phyloP scores from a whole-genome alignment of 1,284 basidiomycete genomes.

The Malassezia pachydermatis region DNA sequence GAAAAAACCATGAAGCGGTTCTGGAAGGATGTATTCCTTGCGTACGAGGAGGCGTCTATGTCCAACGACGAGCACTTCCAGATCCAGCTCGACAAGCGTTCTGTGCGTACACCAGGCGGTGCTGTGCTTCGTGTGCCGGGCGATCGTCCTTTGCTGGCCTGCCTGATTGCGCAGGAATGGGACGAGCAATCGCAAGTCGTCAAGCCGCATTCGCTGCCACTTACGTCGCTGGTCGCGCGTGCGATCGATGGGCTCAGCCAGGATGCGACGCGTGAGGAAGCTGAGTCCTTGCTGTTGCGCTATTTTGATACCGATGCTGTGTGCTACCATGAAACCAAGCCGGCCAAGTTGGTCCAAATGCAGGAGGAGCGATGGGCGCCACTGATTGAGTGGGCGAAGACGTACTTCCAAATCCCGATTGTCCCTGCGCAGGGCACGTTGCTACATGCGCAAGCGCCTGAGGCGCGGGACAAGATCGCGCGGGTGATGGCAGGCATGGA shows the following conservation, averaged over 20 bases:
- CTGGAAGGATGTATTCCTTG: constrained; percentile 29
- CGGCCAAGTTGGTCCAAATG: constrained; percentile 63
- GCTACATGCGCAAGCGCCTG: constrained; percentile 19
- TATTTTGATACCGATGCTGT: constrained; percentile 94
- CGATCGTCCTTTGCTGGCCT: constrained; percentile 63
- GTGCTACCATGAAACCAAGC: constrained; percentile 74
- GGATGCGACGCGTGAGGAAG: constrained; percentile 56
- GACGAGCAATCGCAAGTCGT: constrained; percentile 76
- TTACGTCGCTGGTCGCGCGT: constrained; percentile 81
- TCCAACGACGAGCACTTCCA: constrained; percentile 15
- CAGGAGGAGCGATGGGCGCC: constrained; percentile 87
- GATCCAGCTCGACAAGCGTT: constrained; percentile 71
- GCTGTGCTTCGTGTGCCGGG: constrained; percentile 63
- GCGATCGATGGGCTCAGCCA: constrained; percentile 72
- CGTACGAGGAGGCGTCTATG: background rate
- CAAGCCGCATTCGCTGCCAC: constrained; percentile 80
- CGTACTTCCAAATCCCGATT: constrained; percentile 52
- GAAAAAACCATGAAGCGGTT: constrained; percentile 28
- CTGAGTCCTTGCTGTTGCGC: constrained; percentile 63
- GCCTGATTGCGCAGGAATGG: constrained; percentile 88
- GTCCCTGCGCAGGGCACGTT: constrained; percentile 23
- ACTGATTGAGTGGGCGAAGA: constrained; percentile 69
- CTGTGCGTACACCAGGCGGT: constrained; percentile 77
- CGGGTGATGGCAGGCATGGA: constrained; percentile 18
- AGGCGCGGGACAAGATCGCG: constrained; percentile 16